Percentiles rank a stretch among this genome's conserved stretches.
These are phyloP conservation scores for Cyberlindnera veronae DNA, from an alignment of 805 yeast species.

Conservation along the genomic window DNA sequence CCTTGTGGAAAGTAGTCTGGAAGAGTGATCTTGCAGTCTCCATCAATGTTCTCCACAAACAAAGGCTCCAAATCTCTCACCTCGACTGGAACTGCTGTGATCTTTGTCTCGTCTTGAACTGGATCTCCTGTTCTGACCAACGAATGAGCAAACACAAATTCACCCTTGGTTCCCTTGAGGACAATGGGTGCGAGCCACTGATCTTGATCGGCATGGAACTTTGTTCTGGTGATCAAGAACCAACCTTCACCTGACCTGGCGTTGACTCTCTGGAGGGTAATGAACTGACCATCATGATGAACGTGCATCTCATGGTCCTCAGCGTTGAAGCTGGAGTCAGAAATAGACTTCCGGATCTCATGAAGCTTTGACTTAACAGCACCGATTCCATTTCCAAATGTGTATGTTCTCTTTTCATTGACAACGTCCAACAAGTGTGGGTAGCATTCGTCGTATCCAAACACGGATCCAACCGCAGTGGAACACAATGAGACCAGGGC, in stretches of 20 bases:
- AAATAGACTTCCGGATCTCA: slow-evolving; percentile 52
- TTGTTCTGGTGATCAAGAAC: slow-evolving; percentile 83
- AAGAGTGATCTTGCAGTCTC: slow-evolving; percentile 50
- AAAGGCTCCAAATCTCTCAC: slow-evolving; percentile 53
- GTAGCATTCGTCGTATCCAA: slow-evolving; percentile 91
- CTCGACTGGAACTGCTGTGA: slow-evolving; percentile 67
- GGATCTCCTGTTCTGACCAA: slow-evolving; percentile 52
- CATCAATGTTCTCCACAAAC: slow-evolving; percentile 38
- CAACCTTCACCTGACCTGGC: slow-evolving; percentile 85
- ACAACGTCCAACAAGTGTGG: slow-evolving; percentile 82
- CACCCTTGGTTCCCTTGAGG: slow-evolving; percentile 57
- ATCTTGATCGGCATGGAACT: slow-evolving; percentile 47
- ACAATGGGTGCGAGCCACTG: slow-evolving; percentile 57
- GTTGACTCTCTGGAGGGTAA: slow-evolving; percentile 84
- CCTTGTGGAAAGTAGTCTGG: slow-evolving; percentile 81
- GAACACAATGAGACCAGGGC: slow-evolving; percentile 91
- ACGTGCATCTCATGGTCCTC: slow-evolving; percentile 87
- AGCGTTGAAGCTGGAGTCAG: slow-evolving; percentile 40
- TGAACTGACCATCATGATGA: slow-evolving; percentile 89
- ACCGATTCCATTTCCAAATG: slow-evolving; percentile 62
- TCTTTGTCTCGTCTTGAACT: slow-evolving; percentile 33
- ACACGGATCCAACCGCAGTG: slow-evolving; percentile 90
- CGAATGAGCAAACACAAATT: slow-evolving; percentile 54
- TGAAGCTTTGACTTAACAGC: slow-evolving; percentile 61
- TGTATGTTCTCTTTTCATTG: slow-evolving; percentile 63